Evolutionary conservation across 2,329 filamentous ascomycete species (phyloP).

Genomic region (Colletotrichum tamarilloi): DNA sequence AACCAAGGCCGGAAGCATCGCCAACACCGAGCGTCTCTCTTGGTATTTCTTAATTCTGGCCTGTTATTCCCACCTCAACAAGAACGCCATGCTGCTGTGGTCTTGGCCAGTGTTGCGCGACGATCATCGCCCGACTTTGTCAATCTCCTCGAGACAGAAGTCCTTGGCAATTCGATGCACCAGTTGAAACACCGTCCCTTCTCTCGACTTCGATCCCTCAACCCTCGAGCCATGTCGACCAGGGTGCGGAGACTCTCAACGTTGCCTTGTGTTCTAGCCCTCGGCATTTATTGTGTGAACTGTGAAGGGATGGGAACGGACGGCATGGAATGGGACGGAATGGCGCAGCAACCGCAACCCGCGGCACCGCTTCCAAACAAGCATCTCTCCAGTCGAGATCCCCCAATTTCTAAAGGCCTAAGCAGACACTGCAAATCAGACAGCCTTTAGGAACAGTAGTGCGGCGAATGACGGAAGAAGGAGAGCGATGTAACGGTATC

Average conservation of each 20-base stretch:
- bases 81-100: not conserved
- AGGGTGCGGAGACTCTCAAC: not conserved
- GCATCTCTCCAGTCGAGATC: not conserved
- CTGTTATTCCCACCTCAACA: not conserved
- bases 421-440: not conserved
- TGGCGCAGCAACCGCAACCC: slow-evolving; percentile 26
- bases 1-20: slow-evolving; percentile 15
- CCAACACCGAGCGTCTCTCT: slow-evolving; percentile 5
- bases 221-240: not conserved
- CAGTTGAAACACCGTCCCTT: slow-evolving; percentile 30
- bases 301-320: slow-evolving; percentile 16
- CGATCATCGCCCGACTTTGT: slow-evolving; percentile 18
- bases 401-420: not conserved
- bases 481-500: slow-evolving; percentile 1
- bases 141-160: slow-evolving; percentile 26
- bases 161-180: slow-evolving; percentile 31
- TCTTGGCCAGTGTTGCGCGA: slow-evolving; percentile 17
- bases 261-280: slow-evolving; percentile 19
- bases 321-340: slow-evolving; percentile 26
- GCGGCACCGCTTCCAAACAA: slow-evolving; percentile 16
- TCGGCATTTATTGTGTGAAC: slow-evolving; percentile 15
- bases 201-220: not conserved
- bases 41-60: not conserved
- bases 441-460: not conserved
- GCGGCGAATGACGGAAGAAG: not conserved